These are phyloP conservation scores for Globisporangium irregulare DNA, from an alignment of 352 stramenopile species.

Conservation along the genomic window DNA sequence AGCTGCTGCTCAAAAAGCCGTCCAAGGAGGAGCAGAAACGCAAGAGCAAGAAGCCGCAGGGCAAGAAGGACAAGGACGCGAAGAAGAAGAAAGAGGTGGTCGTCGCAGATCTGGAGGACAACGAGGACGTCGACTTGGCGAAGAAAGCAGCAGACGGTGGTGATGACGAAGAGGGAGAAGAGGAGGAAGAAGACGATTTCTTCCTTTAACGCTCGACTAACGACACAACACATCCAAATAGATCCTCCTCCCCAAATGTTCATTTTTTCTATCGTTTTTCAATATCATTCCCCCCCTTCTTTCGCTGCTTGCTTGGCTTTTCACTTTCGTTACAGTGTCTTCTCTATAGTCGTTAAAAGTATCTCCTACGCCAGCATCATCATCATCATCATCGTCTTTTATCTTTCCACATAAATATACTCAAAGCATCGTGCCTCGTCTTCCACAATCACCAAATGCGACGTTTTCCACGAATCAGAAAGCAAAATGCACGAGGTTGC, in stretches of 20 bases:
- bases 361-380: neutral
- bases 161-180: constrained; percentile 14
- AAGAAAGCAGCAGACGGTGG: constrained; percentile 9
- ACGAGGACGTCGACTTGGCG: constrained; percentile 14
- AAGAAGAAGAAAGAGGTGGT: constrained; percentile 23
- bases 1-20: constrained; percentile 62
- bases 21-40: constrained; percentile 70
- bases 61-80: constrained; percentile 39
- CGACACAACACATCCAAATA: neutral
- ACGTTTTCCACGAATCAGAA: neutral
- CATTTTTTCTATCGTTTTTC: neutral
- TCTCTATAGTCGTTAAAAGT: neutral
- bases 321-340: neutral
- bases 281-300: neutral
- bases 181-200: constrained; percentile 65
- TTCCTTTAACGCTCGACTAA: constrained; percentile 38
- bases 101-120: constrained; percentile 56
- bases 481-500: neutral
- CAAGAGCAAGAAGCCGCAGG: constrained; percentile 52
- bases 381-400: neutral
- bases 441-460: neutral
- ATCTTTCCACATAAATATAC: neutral
- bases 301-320: neutral
- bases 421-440: neutral
- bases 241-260: neutral